Percentiles rank a stretch among this genome's conserved stretches.
Conservation (phyloP, 202 grass and related monocot species). For the Musa balbisiana region DNA sequence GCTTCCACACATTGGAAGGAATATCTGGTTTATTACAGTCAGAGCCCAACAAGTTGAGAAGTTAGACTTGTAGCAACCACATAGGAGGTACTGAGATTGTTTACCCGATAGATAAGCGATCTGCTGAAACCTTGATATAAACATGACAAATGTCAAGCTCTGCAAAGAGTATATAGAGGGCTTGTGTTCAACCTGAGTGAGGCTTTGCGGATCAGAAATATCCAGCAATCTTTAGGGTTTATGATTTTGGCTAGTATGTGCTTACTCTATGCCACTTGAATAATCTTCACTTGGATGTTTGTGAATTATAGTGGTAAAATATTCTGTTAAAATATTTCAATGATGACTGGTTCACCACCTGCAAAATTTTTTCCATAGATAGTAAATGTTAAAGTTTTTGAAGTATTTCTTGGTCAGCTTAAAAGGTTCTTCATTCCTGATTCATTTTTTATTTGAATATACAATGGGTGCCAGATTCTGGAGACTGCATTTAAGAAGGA, state of each 20-base stretch:
- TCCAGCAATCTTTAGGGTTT: neutral
- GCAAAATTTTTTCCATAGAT: neutral
- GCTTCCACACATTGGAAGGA: neutral
- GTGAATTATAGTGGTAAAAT: neutral
- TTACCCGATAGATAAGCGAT: neutral
- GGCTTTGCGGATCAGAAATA: neutral
- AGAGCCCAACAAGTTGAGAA: neutral
- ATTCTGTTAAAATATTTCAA: neutral
- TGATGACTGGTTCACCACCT: neutral
- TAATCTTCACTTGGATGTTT: neutral
- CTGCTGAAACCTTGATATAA: neutral
- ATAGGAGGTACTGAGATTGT: neutral
- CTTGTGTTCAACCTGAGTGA: neutral
- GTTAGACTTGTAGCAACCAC: neutral
- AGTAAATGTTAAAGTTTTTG: neutral
- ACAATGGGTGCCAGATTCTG: conserved; percentile 59
- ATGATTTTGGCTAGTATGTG: neutral
- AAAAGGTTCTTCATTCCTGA: neutral
- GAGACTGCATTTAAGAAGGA: conserved; percentile 99
- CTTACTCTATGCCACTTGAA: neutral
- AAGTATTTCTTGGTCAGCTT: neutral
- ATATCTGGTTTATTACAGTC: too few species aligned
- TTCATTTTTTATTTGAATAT: neutral
- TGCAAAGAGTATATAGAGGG: neutral
- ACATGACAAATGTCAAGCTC: neutral